Base-by-base conservation (phyloP, 2,329 filamentous ascomycete genomes). In the Clonostachys byssicola region DNA sequence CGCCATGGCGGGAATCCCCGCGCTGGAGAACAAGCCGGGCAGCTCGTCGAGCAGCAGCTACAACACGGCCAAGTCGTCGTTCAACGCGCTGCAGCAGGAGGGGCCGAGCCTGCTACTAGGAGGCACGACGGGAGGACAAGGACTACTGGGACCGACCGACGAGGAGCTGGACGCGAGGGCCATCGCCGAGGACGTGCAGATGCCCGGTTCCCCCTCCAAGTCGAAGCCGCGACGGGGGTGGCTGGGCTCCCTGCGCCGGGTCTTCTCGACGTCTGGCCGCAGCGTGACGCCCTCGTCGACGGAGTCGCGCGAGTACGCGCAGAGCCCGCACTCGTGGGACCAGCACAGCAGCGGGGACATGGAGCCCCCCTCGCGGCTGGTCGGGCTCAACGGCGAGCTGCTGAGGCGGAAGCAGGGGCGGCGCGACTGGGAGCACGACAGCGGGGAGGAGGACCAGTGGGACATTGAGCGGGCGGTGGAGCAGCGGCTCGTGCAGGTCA, bases 381-480 rank as follows among this genome's bases (percentile, higher is more conserved):
- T n/a, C 20, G 72, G 70, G 4, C 54, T 77, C 36, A 68, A 68
- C 17, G 72, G 72, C 13, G 71, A 78, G 52, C 63, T 81, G 50
- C 66, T 80, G 50, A 66, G 76, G 34, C 61, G 78, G 55, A 80
- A 79, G 62, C 77, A 80, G 43, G 78, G 79, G 9, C 68, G 77
- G 5, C 71, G 70, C 10, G 78, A 74, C 38, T 83, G 79, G 78
- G 74, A 78, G 51, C 62, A 66, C 42, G 55, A 56, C 33, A 60
- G 56, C 42, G 58, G 60, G 35, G 69, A 71, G 34, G 82, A 86
- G 47, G 84, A 81, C 63, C 86, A 90, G 47, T 89, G 87, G 87
- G 88, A 91, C 56, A 81, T 92, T 38, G 88, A 92, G 62, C 74
- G 78, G 47, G 86, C 87, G 3, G 80, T 86, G 2, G 84, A 89